Percentiles rank a stretch among this genome's conserved stretches.
phyloP scores from a whole-genome alignment of 2,329 filamentous ascomycete genomes.

The Colletotrichum liriopes region DNA sequence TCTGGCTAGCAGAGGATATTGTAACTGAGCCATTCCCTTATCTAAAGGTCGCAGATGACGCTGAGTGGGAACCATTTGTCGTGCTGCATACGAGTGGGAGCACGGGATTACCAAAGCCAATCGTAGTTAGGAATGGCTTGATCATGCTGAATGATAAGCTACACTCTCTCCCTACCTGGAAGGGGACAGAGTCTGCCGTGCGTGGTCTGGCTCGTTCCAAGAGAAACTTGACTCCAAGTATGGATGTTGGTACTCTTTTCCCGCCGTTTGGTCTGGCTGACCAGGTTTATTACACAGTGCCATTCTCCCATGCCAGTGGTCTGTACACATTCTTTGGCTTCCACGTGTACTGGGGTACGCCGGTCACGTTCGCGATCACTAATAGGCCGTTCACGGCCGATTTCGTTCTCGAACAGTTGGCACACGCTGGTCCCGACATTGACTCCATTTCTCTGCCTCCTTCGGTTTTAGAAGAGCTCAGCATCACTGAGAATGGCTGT shows the following conservation, averaged over 20 bases:
- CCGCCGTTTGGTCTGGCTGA: neutral
- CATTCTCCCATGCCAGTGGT: constrained; percentile 56
- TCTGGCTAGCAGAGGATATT: constrained; percentile 54
- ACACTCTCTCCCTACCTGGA: constrained; percentile 47
- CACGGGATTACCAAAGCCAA: constrained; percentile 62
- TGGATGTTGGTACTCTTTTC: neutral
- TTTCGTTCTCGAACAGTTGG: constrained; percentile 51
- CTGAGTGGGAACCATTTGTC: constrained; percentile 57
- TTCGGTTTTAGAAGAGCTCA: constrained; percentile 60
- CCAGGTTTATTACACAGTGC: constrained; percentile 48
- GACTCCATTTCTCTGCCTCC: constrained; percentile 52
- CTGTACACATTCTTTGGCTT: constrained; percentile 44
- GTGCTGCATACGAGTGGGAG: constrained; percentile 63
- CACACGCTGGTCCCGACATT: constrained; percentile 46
- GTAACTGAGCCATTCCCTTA: constrained; percentile 54
- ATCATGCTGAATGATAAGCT: constrained; percentile 53
- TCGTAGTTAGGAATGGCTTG: constrained; percentile 57
- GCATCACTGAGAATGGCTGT: constrained; percentile 28
- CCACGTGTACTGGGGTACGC: constrained; percentile 38
- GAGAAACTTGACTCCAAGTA: constrained; percentile 4
- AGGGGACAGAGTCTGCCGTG: constrained; percentile 44
- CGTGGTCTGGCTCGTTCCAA: constrained; percentile 5
- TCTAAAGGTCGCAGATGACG: constrained; percentile 57
- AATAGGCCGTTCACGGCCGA: constrained; percentile 54
- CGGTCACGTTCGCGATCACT: constrained; percentile 49